Percentiles rank a stretch among this genome's conserved stretches.
Conservation (phyloP, 2,329 filamentous ascomycete species). For the Fusarium tupiense region DNA sequence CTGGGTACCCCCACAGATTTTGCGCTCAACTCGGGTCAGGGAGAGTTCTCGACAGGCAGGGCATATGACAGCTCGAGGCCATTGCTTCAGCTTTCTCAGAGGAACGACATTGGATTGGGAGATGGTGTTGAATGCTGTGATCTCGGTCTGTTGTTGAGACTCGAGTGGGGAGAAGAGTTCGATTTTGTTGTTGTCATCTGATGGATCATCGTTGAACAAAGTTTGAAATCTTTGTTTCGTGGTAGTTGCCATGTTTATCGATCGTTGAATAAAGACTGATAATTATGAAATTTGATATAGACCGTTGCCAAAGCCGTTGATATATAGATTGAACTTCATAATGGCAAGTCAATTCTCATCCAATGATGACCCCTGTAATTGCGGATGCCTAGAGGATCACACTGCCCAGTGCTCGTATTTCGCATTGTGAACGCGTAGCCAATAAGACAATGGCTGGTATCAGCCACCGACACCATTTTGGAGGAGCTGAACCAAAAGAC, state of each 20-base stretch:
- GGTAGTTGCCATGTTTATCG: neutral
- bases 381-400: conserved; percentile 14
- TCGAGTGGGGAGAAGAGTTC: neutral
- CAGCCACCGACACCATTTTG: conserved; percentile 13
- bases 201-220: neutral
- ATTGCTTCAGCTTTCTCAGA: conserved; percentile 33
- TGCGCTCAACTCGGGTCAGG: conserved; percentile 33
- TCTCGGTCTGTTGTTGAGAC: neutral
- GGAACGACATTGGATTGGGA: conserved; percentile 30
- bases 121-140: conserved; percentile 31
- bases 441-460: neutral
- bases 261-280: neutral
- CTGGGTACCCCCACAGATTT: conserved; percentile 38
- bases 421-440: conserved; percentile 5
- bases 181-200: conserved; percentile 14
- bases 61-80: conserved; percentile 34
- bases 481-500: neutral
- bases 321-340: neutral
- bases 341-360: neutral
- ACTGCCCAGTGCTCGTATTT: conserved; percentile 20
- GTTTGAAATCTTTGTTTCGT: neutral
- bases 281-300: neutral
- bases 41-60: conserved; percentile 37
- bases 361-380: neutral
- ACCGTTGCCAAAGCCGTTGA: neutral